Evolutionary conservation across 805 yeast species (phyloP).

Genomic region (Wickerhamiella lipophila): DNA sequence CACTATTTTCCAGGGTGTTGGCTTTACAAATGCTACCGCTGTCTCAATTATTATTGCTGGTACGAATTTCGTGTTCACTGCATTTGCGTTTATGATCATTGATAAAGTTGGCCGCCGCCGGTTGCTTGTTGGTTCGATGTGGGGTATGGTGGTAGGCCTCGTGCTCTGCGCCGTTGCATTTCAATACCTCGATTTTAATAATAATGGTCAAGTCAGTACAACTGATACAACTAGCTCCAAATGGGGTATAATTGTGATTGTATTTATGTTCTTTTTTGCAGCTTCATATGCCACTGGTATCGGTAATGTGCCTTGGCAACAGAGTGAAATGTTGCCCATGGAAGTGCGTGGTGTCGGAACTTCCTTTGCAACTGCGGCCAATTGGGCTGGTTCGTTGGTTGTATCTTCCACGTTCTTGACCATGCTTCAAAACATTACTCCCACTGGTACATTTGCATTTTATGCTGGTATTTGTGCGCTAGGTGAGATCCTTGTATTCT

Average conservation of each 20-base stretch:
- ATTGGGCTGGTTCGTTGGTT: slow-evolving; percentile 90
- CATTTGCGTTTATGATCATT: slow-evolving; percentile 73
- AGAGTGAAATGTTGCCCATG: slow-evolving; percentile 88
- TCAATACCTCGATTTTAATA: slow-evolving; percentile 62
- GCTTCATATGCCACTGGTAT: slow-evolving; percentile 89
- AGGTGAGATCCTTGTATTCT: slow-evolving; percentile 60
- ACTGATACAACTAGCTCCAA: slow-evolving; percentile 27
- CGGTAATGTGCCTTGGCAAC: slow-evolving; percentile 98
- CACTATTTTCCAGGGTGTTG: slow-evolving; percentile 82
- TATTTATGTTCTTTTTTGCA: slow-evolving; percentile 75
- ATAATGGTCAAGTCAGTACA: slow-evolving; percentile 35
- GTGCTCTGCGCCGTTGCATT: slow-evolving; percentile 80
- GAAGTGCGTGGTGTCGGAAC: slow-evolving; percentile 86
- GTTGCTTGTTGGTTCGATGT: slow-evolving; percentile 65
- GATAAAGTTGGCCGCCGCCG: slow-evolving; percentile 81
- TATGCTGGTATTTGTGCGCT: slow-evolving; percentile 71
- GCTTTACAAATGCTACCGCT: slow-evolving; percentile 81
- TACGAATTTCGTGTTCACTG: slow-evolving; percentile 81
- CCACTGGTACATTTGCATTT: slow-evolving; percentile 85
- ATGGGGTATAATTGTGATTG: slow-evolving; percentile 84
- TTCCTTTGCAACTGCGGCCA: slow-evolving; percentile 79
- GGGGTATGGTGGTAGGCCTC: slow-evolving; percentile 69
- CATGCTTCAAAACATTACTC: slow-evolving; percentile 85
- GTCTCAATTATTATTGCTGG: slow-evolving; percentile 90
- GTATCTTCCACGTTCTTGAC: slow-evolving; percentile 88